Conservation (phyloP, 306 rosid genomes). For the Pterocarpus macrocarpus region DNA sequence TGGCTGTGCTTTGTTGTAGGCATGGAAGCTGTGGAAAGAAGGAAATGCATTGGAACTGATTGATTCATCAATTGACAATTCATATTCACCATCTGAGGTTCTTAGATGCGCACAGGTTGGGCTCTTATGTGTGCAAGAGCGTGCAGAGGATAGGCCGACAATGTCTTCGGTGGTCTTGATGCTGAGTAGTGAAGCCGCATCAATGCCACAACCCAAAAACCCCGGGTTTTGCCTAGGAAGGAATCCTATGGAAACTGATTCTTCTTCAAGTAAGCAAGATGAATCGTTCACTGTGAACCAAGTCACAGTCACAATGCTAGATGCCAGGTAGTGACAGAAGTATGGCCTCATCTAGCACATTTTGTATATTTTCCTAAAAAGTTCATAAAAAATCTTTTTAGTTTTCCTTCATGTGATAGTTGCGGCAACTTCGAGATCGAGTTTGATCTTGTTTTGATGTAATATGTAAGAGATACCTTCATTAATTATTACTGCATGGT, state of each 20-base stretch:
- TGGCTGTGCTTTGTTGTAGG: slow-evolving; percentile 51
- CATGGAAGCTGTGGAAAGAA: slow-evolving; percentile 77
- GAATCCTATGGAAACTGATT: slow-evolving; percentile 52
- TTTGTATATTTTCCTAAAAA: slow-evolving; percentile 19
- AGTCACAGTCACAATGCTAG: slow-evolving; percentile 61
- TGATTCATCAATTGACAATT: slow-evolving; percentile 58
- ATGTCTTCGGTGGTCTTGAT: slow-evolving; percentile 63
- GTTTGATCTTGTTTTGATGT: slow-evolving; percentile 44
- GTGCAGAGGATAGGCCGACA: slow-evolving; percentile 63
- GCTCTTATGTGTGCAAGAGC: slow-evolving; percentile 59
- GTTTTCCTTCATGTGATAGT: slow-evolving; percentile 11
- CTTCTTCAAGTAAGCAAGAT: slow-evolving; percentile 56
- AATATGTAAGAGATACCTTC: slow-evolving; percentile 32
- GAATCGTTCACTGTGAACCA: slow-evolving; percentile 58
- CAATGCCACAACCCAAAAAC: slow-evolving; percentile 52
- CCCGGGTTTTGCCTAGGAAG: slow-evolving; percentile 62
- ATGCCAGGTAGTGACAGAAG: slow-evolving; percentile 55
- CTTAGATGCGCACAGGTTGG: slow-evolving; percentile 62
- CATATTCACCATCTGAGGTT: slow-evolving; percentile 61
- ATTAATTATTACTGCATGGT: slow-evolving; percentile 2
- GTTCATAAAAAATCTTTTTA: background rate
- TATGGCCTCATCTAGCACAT: slow-evolving; percentile 15
- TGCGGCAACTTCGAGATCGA: slow-evolving; percentile 13
- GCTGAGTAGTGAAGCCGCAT: slow-evolving; percentile 59
- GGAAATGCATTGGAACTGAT: slow-evolving; percentile 62